A percentile compares a stretch with the other conserved stretches of the same genome.
phyloP scores from a whole-genome alignment of 345 rosid species.

The Syzygium aqueum region DNA sequence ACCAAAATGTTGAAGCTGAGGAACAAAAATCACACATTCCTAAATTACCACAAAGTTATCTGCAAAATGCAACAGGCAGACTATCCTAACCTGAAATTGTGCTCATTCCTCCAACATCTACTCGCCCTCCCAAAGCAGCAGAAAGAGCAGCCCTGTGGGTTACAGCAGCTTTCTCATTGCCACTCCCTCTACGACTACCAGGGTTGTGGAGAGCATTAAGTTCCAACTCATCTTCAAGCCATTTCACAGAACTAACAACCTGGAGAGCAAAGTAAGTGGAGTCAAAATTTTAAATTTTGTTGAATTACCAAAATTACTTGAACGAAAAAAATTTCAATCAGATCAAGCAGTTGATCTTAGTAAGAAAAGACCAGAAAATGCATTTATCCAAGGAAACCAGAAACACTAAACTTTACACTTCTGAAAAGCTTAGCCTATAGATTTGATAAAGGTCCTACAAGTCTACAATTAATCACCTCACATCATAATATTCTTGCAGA shows the following conservation, averaged over 20 bases:
- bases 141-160: constrained; percentile 87
- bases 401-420: not conserved
- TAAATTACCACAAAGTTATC: not conserved
- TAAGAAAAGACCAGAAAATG: not conserved
- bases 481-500: not conserved
- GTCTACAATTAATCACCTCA: not conserved
- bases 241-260: constrained; percentile 98
- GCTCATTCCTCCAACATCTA: constrained; percentile 78
- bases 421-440: not conserved
- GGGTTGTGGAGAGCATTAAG: constrained; percentile 95
- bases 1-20: not conserved
- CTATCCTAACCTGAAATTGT: constrained; percentile 76
- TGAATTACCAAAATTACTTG: not conserved
- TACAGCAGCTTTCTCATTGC: constrained; percentile 90
- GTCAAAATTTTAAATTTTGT: not conserved
- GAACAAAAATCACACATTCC: not conserved
- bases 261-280: constrained; percentile 8
- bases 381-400: not conserved
- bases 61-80: not conserved
- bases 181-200: constrained; percentile 84
- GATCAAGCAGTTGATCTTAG: not conserved
- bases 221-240: constrained; percentile 99
- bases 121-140: constrained; percentile 90
- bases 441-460: not conserved
- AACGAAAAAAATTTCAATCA: not conserved